Conservation (phyloP, 148 eudicot species). For the Arbutus unedo region DNA sequence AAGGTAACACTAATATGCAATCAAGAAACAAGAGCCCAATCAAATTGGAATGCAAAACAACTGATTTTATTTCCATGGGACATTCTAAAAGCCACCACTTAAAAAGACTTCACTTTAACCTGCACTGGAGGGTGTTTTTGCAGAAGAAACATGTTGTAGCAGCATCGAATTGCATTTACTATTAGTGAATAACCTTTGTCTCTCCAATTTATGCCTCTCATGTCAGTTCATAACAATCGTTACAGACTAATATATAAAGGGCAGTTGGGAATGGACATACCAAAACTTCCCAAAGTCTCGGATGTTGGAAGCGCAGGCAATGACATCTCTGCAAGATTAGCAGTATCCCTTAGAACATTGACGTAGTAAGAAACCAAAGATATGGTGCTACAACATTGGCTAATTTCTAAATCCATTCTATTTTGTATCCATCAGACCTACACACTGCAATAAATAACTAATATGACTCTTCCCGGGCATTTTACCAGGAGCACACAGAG, state of each 20-base stretch:
- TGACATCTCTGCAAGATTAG: conserved; percentile 79
- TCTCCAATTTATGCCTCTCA: background rate
- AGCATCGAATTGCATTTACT: background rate
- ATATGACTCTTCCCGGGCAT: background rate
- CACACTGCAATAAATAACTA: background rate
- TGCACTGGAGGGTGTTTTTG: background rate
- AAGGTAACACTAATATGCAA: background rate
- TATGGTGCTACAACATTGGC: background rate
- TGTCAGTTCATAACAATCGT: background rate
- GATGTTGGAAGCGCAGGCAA: conserved; percentile 87
- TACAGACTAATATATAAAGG: background rate
- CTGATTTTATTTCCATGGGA: background rate
- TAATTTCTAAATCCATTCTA: background rate
- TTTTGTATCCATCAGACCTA: background rate
- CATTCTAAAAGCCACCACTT: background rate
- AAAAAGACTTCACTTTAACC: background rate
- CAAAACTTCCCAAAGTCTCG: conserved; percentile 43
- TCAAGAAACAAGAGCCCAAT: background rate
- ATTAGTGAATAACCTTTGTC: background rate
- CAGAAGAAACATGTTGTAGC: background rate
- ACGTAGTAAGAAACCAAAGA: background rate
- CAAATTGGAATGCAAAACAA: background rate
- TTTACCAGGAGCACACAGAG: conserved; percentile 97
- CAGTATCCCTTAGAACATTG: conserved; percentile 5
- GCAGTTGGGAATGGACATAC: conserved; percentile 31